Evolutionary conservation across 2,329 filamentous ascomycete genomes (phyloP), one percentile per base, ranked within the genome.

Genomic region (Fusarium sambucinum): DNA sequence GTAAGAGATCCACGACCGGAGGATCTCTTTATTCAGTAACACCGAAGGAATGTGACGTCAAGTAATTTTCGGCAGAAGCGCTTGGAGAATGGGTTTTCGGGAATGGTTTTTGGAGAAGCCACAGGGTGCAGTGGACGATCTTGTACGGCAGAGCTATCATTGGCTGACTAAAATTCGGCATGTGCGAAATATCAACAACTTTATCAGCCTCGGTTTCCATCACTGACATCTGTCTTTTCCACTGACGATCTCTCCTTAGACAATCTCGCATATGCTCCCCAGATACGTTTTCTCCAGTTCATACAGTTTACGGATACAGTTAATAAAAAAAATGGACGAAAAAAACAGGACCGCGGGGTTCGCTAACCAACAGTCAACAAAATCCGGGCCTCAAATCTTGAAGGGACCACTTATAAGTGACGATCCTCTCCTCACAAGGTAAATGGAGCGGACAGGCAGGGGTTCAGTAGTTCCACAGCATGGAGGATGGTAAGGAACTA

Each of bases 21-120:
- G 47, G 30, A 51, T 40, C 17, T 51, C 47, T 51, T 51, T 51
- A 51, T 51, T 51, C 47, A 51, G 47, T 51, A 51, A 51, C 32
- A 14, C 69, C 66, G 35, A 51, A 29, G 44, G 48, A 30, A 21
- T 37, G 19, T 71, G 69, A 71, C 69, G 69, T 71, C 67, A 69
- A 38, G 30, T 21, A 12, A 14, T 27, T 40, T 40, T 23, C 65
- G 65, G 65, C 55, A 69, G 45, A 66, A 27, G 66, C 66, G 66
- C 51, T 30, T 50, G 7, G 21, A 33, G 50, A 42, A 55, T 40
- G 33, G 27, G 14, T 27, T 40, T 44, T 29, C 30, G 38, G 41
- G 30, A 23, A 27, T 21, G 11, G 33, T 14, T 38, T 38, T 38
- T 21, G 35, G 35, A 38, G 35, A 38, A 38, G n/a, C 35, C 35